Evolutionary conservation across 345 rosid genomes (phyloP), one percentile per base, ranked within the genome.

Genomic region (Hibiscus tridactylites): DNA sequence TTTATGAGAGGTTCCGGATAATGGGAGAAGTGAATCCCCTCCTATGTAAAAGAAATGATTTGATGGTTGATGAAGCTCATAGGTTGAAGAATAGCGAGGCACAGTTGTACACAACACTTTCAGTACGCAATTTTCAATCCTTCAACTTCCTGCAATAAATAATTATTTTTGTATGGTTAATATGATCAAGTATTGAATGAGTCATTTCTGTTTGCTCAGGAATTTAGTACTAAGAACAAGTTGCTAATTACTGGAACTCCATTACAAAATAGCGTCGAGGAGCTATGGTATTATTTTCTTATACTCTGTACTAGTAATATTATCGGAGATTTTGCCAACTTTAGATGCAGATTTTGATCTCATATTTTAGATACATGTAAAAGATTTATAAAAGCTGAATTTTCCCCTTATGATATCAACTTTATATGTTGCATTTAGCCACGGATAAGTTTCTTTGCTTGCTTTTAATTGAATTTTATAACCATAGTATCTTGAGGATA

Each of bases 31-130:
- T 21, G 21, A 21, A 21, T 21, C 21, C 21, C 21, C 21, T 21
- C 21, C 21, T 21, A 21, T 21, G 21, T 21, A 21, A 21, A 21
- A 21, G 21, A 21, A 21, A 21, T 21, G 21, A 96, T 85, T 74
- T 89, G 78, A 96, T 96, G 99, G 99, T 92, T 77, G 99, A 96
- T 85, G 99, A 96, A 83, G 99, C 99, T 77, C 99, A 96, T 75
- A 86, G 99, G 83, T 82, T 96, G 79, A 96, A 96, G 86, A 96
- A 96, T 75, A 89, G 98, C 17, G 99, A 96, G 85, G 99, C 99
- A 47, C 99, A 96, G 81, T 81, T 96, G 73, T 96, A 96, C 80
- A 91, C 95, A 8, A 83, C 98, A 35, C 98, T 96, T 72, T 85
- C 53, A 91, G 99, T 96, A 85, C 77, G 77, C 37, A 6, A 15